These are phyloP conservation scores for Nakaseomyces bracarensis DNA, from an alignment of 1,139 yeast species.

Conservation along the genomic window DNA sequence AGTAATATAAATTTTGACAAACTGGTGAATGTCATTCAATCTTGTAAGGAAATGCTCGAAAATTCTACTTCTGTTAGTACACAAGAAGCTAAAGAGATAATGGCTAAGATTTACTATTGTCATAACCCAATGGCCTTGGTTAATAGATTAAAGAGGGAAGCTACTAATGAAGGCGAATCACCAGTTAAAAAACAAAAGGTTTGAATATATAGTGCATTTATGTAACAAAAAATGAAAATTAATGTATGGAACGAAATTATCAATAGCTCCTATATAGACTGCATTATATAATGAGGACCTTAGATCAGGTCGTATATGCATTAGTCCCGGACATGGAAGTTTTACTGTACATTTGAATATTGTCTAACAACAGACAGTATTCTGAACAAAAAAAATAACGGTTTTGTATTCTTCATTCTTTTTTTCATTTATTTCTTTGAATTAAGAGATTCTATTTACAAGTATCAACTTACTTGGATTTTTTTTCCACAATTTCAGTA, in stretches of 20 bases:
- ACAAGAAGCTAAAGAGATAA: constrained; percentile 56
- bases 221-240: too few relatives aligned
- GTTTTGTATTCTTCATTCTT: neutral
- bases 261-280: neutral
- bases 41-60: constrained; percentile 44
- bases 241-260: too few relatives aligned
- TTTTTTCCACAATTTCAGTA: neutral
- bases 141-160: constrained; percentile 22
- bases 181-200: constrained; percentile 12
- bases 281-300: neutral
- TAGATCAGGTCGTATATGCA: too few relatives aligned
- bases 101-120: constrained; percentile 54
- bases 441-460: constrained; percentile 1
- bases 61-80: constrained; percentile 40
- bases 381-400: too few relatives aligned
- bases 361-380: neutral
- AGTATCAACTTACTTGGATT: constrained; percentile 4
- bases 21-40: constrained; percentile 39
- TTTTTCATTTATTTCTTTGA: neutral
- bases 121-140: constrained; percentile 49
- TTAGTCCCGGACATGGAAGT: too few relatives aligned
- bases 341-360: neutral
- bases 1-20: constrained; percentile 34
- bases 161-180: constrained; percentile 15
- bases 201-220: constrained; percentile 5